These are phyloP conservation scores for Paecilomyces sp. DNA, from an alignment of 2,329 filamentous ascomycete species.

Conservation along the genomic window DNA sequence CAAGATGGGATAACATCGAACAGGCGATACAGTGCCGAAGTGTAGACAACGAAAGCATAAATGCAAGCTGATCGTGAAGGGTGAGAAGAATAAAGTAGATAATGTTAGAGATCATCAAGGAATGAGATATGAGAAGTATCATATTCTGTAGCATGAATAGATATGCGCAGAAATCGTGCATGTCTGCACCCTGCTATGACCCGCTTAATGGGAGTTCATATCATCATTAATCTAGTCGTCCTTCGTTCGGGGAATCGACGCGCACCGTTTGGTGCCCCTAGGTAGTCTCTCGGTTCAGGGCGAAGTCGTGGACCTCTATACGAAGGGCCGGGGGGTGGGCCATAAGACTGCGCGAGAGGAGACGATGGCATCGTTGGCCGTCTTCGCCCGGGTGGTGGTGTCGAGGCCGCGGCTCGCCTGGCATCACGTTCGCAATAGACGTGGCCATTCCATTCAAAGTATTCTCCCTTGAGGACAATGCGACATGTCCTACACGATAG, in stretches of 20 bases:
- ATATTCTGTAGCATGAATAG: not conserved
- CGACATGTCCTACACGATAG: constrained; percentile 74
- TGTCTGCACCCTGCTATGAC: constrained; percentile 1
- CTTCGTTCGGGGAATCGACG: constrained; percentile 42
- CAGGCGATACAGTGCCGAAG: not conserved
- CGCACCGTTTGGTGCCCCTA: constrained; percentile 19
- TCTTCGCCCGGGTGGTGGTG: constrained; percentile 25
- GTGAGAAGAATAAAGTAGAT: not conserved
- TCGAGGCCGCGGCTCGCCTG: constrained; percentile 45
- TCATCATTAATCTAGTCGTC: constrained; percentile 44
- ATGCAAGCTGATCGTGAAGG: not conserved
- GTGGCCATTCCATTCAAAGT: constrained; percentile 77
- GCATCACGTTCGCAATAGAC: constrained; percentile 87
- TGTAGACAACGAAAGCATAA: not conserved
- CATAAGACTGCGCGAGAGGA: constrained; percentile 21
- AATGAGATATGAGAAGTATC: not conserved
- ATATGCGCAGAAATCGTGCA: not conserved
- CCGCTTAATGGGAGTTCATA: constrained; percentile 21
- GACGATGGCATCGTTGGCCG: constrained; percentile 23
- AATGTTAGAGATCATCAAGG: not conserved
- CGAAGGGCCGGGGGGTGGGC: constrained; percentile 15
- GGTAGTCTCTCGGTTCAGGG: constrained; percentile 15
- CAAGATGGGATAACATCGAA: not conserved
- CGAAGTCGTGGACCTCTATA: constrained; percentile 15
- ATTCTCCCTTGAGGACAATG: constrained; percentile 68